A percentile compares a stretch with the other conserved stretches of the same genome.
Evolutionary conservation across 192 early-diverging fungal species (phyloP).

Genomic region (Gryganskiella cystojenkinii): DNA sequence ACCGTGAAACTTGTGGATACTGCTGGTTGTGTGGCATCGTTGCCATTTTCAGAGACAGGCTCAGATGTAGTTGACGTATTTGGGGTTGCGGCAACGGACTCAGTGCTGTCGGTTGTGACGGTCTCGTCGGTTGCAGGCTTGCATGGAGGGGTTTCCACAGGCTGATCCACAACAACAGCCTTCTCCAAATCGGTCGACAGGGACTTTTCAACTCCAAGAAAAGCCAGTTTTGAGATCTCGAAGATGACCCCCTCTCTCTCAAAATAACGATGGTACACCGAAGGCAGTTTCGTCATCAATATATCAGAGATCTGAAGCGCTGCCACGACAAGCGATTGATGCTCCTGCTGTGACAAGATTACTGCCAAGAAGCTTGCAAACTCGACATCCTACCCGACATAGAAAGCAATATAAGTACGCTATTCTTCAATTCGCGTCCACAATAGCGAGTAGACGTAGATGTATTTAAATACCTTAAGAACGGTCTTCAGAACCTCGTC

Average conservation of each 20-base stretch:
- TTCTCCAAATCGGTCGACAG: conserved; percentile 17
- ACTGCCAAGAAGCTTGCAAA: conserved; percentile 63
- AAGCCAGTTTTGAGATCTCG: conserved; percentile 65
- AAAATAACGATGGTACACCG: conserved; percentile 66
- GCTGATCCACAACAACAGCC: not conserved
- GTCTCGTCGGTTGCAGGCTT: not conserved
- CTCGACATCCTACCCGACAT: conserved; percentile 29
- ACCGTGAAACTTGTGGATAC: not conserved
- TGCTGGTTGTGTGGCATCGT: not conserved
- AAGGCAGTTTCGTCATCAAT: conserved; percentile 71
- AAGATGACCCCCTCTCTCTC: conserved; percentile 80
- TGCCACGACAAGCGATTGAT: conserved; percentile 61
- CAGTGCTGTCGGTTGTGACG: no score
- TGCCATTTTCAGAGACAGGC: no score
- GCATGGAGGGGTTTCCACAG: not conserved
- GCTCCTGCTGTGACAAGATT: conserved; percentile 59
- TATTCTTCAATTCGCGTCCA: not conserved
- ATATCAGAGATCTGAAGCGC: conserved; percentile 72
- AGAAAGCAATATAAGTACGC: not conserved
- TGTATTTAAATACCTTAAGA: conserved; percentile 48
- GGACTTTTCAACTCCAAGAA: conserved; percentile 21
- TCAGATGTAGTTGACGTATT: no score
- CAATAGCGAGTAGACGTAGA: not conserved
- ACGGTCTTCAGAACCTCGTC: conserved; percentile 53
- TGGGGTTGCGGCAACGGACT: no score